Evolutionary conservation across 2,329 filamentous ascomycete species (phyloP), one percentile per base, ranked within the genome.

Genomic region (Zarea fungicola): DNA sequence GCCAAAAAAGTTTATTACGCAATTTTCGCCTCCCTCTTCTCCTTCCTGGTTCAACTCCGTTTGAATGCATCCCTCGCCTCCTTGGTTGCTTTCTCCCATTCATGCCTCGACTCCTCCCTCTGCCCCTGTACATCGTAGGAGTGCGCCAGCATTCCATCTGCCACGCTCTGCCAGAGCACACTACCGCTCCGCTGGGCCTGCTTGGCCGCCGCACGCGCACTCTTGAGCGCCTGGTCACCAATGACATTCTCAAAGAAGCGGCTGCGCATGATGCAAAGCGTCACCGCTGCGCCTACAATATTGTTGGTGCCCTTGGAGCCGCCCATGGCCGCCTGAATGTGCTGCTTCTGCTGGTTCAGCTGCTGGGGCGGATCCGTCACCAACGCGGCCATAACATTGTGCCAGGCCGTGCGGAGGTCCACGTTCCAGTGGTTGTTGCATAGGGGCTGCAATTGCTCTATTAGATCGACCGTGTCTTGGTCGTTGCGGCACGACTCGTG

Each of bases 221-320:
- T 87, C 68, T 90, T 90, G 51, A 88, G 75, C 0, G 86, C 85
- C 64, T 91, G 87, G 51, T 87, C 85, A 42, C 89, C 89, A 4
- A 95, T 81, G 13, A 91, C 85, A 51, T 86, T 85, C 39, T 85
- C 84, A 65, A 91, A 96, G 60, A 96, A 86, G 44, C 83, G 80
- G 60, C 79, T 83, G 45, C 87, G 85, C 86, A 96, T 95, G 55
- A 93, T 84, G 56, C 84, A 90, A 51, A 96, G 79, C 6, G 86
- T 84, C 55, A 96, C 86, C 41, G 84, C 84, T n/a, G 90, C 77
- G 47, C 91, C 85, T 55, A 95, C 87, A 25, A 81, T 81, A 62
- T 96, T 96, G 48, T 76, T 75, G 8, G 85, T 83, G 7, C 74
- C 72, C 55, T 85, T 84, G 11, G 87, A 84, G 3, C 82, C 80